Evolutionary conservation across 1,139 yeast species (phyloP).

Genomic region (Geotrichum klebahnii): DNA sequence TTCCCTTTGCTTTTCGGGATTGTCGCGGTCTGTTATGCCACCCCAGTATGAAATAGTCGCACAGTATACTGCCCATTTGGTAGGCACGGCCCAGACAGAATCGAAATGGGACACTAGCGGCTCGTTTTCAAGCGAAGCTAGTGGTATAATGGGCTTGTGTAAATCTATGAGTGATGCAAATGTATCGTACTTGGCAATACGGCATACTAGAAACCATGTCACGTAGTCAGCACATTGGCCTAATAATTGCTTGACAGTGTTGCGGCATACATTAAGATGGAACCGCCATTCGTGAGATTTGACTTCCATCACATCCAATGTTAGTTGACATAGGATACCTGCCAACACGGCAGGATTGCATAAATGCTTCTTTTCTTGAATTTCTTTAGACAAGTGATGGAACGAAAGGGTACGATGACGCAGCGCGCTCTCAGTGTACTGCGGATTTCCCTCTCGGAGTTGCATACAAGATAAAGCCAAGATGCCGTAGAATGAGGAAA

Average conservation of each 20-base stretch:
- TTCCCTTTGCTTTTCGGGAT: not conserved
- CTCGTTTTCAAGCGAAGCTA: constrained; percentile 5
- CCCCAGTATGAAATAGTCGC: constrained; percentile 9
- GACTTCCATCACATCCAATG: constrained; percentile 17
- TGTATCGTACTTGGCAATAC: constrained; percentile 18
- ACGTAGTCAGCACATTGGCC: not conserved
- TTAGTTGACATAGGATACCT: constrained; percentile 18
- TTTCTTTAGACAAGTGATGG: constrained; percentile 2
- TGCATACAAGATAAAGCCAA: constrained; percentile 15
- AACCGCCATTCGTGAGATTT: constrained; percentile 13
- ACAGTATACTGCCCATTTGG: constrained; percentile 12
- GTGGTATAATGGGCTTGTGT: constrained; percentile 15
- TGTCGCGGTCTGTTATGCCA: not conserved
- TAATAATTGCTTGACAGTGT: not conserved
- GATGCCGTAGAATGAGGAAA: constrained; percentile 14
- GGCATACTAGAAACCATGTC: constrained; percentile 13
- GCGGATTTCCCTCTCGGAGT: constrained; percentile 5
- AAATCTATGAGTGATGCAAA: constrained; percentile 15
- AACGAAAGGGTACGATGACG: constrained; percentile 13
- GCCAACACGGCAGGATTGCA: constrained; percentile 6
- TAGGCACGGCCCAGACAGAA: constrained; percentile 12
- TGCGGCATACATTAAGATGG: constrained; percentile 12
- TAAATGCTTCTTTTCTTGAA: constrained; percentile 5
- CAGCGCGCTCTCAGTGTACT: constrained; percentile 6
- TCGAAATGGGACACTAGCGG: constrained; percentile 1